Percentiles rank a stretch among this genome's conserved stretches.
phyloP scores from a whole-genome alignment of 345 rosid species.

The Psidium guajava region DNA sequence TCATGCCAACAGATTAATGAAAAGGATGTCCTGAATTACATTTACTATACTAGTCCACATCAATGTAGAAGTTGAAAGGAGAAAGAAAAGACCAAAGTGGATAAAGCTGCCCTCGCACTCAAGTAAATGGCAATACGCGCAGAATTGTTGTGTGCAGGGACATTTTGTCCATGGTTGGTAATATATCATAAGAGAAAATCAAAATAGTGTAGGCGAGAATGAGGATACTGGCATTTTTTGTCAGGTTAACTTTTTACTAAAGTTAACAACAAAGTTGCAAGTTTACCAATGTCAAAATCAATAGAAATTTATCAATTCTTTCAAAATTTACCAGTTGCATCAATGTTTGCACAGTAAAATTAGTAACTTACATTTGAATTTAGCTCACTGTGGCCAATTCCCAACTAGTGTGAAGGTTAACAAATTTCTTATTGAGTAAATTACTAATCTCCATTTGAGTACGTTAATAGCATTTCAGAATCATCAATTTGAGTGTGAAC shows the following conservation, averaged over 20 bases:
- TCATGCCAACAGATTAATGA: neutral
- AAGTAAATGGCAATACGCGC: neutral
- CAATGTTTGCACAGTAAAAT: neutral
- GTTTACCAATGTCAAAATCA: neutral
- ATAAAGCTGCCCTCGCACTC: neutral
- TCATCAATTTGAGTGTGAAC: neutral
- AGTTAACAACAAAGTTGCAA: neutral
- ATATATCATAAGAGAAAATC: neutral
- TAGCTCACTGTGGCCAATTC: neutral
- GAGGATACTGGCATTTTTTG: neutral
- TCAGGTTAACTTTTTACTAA: neutral
- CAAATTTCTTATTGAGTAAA: neutral
- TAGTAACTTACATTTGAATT: neutral
- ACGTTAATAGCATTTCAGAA: neutral
- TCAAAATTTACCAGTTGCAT: neutral
- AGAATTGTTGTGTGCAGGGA: neutral
- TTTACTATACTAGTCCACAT: neutral
- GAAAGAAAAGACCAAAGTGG: neutral
- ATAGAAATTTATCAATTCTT: neutral
- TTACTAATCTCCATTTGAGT: neutral
- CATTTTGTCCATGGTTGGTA: neutral
- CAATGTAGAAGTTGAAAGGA: neutral
- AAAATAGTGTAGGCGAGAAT: neutral
- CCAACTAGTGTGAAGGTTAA: neutral
- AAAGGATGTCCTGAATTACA: neutral